Base-by-base conservation (phyloP, 345 rosid species). In the Cardamine occulta region DNA sequence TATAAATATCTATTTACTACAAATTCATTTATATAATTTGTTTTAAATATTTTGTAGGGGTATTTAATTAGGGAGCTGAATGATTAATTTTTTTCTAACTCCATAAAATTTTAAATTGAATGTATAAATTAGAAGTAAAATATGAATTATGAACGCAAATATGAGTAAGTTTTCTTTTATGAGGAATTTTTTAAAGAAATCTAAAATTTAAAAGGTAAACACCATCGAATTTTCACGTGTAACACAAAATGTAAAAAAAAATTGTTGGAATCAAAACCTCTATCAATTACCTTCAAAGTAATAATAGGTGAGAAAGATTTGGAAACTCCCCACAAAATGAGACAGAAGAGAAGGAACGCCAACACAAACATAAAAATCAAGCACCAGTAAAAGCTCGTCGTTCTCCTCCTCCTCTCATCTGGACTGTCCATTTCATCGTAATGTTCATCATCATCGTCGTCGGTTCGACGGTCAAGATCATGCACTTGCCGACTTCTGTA, bases 301-400 rank as follows among this genome's bases (percentile, higher is more conserved):
- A 91, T 72, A 77, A 81, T 72, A 18, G 97, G 97, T 73, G 61
- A 65, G 87, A 87, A 94, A 19, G 87, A 66, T 80, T 82, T 89
- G 85, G 95, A 86, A 42, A 91, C 88, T 13, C 91, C 97, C 96
- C 94, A 94, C 58, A 91, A 67, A 78, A 91, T 84, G 82, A 94
- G 76, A 64, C 88, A 88, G 79, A 94, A 94, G 9, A 74, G 44
- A 5, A 88, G 64, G 53, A 94, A 94, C 52, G 89, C 60, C 66
- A 85, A n/a, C 12, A 88, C 74, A 61, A 87, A 88, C 74, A 84
- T 45, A 68, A 86, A 68, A 21, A 80, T 67, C 48, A 89, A 82
- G 64, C 85, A 83, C 8, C 74, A 3, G 68, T 88, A 91, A 64
- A 90, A 61, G 54, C 93, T 84, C 29, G 82, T 66, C 6, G 76